Evolutionary conservation across 129 eudicot species (phyloP), one percentile per base, ranked within the genome.

Genomic region (Smallanthus sonchifolius): DNA sequence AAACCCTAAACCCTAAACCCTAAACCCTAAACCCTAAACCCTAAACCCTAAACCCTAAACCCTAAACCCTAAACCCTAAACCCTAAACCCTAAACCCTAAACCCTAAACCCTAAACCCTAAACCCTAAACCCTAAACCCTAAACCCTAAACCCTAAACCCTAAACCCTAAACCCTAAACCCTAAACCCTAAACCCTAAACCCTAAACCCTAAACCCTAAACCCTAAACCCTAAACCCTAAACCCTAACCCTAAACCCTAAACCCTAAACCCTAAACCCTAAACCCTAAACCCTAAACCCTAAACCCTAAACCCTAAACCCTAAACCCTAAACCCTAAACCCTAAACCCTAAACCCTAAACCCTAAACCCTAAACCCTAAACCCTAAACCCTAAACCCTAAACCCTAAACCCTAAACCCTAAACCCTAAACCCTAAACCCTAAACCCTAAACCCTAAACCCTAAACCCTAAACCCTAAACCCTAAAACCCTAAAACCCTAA

Each of bases 381-480:
- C 55, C 55, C 2, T 0, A 68, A 45, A 38, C 56, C 40, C 45
- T 20, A 47, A 68, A 17, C 55, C 56, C 13, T 44, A 47, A 44
- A 60, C 74, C 60, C 2, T 2, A 36, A 28, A 45, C 34, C 10
- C 34, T 4, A 19, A 44, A 45, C 59, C 59, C 74, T 24, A 45
- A 69, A 69, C 60, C 73, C 74, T 47, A 69, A 69, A 69, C 74
- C 74, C 74, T 44, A 69, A 69, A 69, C 74, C 74, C 74, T 44
- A 69, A 69, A 44, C 74, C 72, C 72, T 51, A 14, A 67, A 68
- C 37, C 73, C 73, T 45, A 43, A 68, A 68, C 73, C 73, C 73
- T 68, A 68, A 68, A 68, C 73, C 73, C 73, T 68, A 68, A 68
- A 68, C n/a, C 73, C 73, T 68, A 68, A 68, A 68, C 73, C 73